Evolutionary conservation across 2,329 filamentous ascomycete genomes (phyloP), one percentile per base, ranked within the genome.

Genomic region (Microsporum audouinii): DNA sequence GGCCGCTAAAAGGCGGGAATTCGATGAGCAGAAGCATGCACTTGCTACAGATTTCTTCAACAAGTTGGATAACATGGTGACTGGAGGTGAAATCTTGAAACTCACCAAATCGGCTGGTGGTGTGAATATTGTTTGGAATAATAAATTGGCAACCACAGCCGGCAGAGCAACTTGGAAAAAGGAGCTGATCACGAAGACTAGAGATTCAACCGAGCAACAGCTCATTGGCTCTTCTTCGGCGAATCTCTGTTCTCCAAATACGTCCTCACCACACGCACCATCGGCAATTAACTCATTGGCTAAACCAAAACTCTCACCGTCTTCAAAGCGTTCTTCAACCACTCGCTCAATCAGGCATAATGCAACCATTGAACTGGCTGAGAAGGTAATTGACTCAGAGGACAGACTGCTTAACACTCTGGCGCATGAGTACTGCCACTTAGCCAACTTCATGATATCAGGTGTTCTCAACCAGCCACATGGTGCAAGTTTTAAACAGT

Each of bases 341-440:
- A 12, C 39, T 5, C 31, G 60, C 2, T 29, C 60, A 6, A 55
- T 72, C 75, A 61, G 73, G 72, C 31, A 92, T 71, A 75, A 83
- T 67, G 90, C 89, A 7, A 84, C 80, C 14, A 96, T 97, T 69
- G 91, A 97, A 71, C 83, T 97, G 1, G 89, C 91, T 0, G 85
- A 89, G 60, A 95, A 95, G 71, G 86, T 96, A 55, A 91, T 97
- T 64, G 85, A 90, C 70, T 82, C 87, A 68, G 84, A 88, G 66
- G 75, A 87, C 62, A 84, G 89, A 2, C 81, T 97, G 0, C 80
- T 94, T 65, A 96, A 96, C 72, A 91, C 94, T 0, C 76, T 97
- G n/a, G 90, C 92, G 0, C 94, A 99, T 72, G 94, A 99, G 69
- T 97, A 94, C 77, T 97, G 94, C 72, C 94, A 99, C 70, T 77